Conservation (phyloP, 2,329 filamentous ascomycete species). For the Monilinia fructigena region DNA sequence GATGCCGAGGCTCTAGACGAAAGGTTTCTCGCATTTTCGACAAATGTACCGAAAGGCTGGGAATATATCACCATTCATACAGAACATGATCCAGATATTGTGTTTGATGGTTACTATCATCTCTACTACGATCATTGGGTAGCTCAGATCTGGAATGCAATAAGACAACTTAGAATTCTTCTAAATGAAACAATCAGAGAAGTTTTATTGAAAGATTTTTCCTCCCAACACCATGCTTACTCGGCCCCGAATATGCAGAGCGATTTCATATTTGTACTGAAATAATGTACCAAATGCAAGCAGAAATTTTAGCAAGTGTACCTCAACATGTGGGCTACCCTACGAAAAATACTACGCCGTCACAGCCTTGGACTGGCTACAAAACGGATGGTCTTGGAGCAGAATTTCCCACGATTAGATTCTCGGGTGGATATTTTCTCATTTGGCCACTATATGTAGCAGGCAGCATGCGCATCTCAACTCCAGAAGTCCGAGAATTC, state of each 20-base stretch:
- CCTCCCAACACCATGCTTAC: constrained; percentile 25
- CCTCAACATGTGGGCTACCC: constrained; percentile 30
- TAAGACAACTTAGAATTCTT: constrained; percentile 33
- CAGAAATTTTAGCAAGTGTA: constrained; percentile 35
- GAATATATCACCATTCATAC: constrained; percentile 33
- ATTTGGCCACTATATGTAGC: constrained; percentile 38
- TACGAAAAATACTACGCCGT: background rate
- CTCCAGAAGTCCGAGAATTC: constrained; percentile 27
- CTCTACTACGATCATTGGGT: constrained; percentile 35
- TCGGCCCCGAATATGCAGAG: constrained; percentile 21
- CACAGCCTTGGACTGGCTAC: background rate
- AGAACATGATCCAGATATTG: constrained; percentile 29
- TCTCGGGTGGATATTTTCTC: constrained; percentile 32
- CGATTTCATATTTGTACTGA: constrained; percentile 23
- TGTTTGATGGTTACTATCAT: constrained; percentile 37
- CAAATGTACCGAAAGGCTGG: constrained; percentile 29
- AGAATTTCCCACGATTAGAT: constrained; percentile 21
- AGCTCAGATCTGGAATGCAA: constrained; percentile 36
- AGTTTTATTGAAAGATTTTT: constrained; percentile 26
- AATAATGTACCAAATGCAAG: constrained; percentile 29
- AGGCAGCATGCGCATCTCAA: constrained; percentile 28
- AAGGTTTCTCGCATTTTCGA: constrained; percentile 27
- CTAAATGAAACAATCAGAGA: constrained; percentile 33
- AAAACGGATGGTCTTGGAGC: background rate
- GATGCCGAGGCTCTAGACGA: constrained; percentile 33